phyloP scores from a whole-genome alignment of 2,329 filamentous ascomycete species.

The Aspergillus phoenicis region DNA sequence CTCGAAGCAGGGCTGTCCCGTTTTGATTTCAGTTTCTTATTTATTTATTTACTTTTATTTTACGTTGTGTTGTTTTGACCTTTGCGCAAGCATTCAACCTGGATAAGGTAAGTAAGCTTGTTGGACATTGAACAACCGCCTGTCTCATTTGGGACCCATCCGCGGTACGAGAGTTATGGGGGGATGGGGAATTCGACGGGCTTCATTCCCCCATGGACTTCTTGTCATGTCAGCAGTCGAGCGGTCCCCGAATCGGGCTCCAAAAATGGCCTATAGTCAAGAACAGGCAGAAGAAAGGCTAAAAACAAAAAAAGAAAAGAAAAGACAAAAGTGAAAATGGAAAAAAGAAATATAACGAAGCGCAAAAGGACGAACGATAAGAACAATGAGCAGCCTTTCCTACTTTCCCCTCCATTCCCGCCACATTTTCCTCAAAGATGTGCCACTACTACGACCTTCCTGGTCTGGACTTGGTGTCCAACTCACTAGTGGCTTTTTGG shows the following conservation, averaged over 20 bases:
- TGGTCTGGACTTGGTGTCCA: not conserved
- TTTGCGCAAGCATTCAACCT: not conserved
- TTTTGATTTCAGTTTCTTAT: not conserved
- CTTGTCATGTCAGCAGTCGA: not conserved
- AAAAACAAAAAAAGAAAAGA: not conserved
- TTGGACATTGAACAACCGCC: too few relatives aligned
- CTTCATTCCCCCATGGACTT: not conserved
- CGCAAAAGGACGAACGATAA: not conserved
- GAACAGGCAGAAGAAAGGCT: not conserved
- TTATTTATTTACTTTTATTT: too few relatives aligned
- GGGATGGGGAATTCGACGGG: not conserved
- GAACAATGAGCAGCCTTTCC: not conserved
- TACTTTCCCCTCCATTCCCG: not conserved
- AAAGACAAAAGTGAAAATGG: not conserved
- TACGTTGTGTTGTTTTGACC: not conserved
- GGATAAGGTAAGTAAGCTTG: too few relatives aligned
- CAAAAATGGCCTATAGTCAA: not conserved
- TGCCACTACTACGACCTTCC: not conserved
- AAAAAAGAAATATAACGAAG: not conserved
- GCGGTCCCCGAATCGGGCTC: not conserved
- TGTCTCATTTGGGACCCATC: not conserved
- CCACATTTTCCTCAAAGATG: not conserved
- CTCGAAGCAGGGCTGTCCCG: slow-evolving; percentile 6
- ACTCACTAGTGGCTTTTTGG: not conserved
- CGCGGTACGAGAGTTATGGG: not conserved